A percentile compares a stretch with the other conserved stretches of the same genome.
phyloP scores from a whole-genome alignment of 257 asterid species.

The Solanum commersonii region DNA sequence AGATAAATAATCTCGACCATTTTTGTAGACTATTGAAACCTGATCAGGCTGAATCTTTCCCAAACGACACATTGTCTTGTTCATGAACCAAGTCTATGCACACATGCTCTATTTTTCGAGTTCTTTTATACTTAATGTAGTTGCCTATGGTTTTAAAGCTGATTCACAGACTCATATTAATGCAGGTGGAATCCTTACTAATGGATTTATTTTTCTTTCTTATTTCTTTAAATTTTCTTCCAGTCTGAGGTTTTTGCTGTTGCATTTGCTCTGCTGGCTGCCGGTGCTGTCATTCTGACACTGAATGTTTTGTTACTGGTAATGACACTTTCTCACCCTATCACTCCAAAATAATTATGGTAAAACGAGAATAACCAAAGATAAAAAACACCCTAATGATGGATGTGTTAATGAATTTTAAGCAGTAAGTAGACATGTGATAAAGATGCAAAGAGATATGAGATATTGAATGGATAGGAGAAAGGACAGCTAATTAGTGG shows the following conservation, averaged over 20 bases:
- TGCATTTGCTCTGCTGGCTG: conserved; percentile 86
- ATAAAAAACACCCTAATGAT: not conserved
- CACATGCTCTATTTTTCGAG: not conserved
- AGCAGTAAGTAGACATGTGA: not conserved
- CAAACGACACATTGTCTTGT: not conserved
- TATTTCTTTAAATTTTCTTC: not conserved
- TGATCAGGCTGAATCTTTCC: not conserved
- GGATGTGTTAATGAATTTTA: not conserved
- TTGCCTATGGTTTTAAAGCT: not conserved
- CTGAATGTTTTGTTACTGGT: conserved; percentile 90
- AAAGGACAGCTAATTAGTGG: not conserved
- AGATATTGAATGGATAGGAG: not conserved
- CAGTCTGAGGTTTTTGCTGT: conserved; percentile 99
- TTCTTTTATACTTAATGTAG: not conserved
- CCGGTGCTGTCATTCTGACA: conserved; percentile 90
- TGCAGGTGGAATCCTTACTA: not conserved
- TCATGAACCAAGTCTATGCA: not conserved
- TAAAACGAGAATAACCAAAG: not conserved
- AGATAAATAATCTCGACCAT: not conserved
- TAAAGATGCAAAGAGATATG: not conserved
- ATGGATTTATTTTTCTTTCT: not conserved
- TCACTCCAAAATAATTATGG: not conserved
- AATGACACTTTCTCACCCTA: not conserved
- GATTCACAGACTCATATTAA: not conserved
- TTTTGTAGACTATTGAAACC: not conserved